Conservation (phyloP, 257 asterid species). For the Nemophila menziesii region DNA sequence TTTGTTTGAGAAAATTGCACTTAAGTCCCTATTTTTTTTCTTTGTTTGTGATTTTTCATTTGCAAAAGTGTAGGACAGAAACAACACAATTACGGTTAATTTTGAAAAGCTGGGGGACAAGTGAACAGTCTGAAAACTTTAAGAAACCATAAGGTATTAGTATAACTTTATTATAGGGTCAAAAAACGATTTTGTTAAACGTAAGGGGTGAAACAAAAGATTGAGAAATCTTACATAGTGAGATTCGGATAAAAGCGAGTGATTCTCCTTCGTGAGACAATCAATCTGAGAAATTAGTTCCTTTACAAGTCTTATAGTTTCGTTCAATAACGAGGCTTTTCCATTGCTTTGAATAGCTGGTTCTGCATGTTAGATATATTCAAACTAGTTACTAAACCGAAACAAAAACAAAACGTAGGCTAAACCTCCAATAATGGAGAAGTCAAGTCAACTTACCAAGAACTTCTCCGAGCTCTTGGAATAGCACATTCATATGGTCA, state of each 20-base stretch:
- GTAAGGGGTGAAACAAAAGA: slow-evolving; percentile 1
- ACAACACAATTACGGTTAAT: no score
- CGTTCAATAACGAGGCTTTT: slow-evolving; percentile 49
- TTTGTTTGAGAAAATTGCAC: no score
- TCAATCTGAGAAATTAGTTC: slow-evolving; percentile 41
- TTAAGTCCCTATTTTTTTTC: no score
- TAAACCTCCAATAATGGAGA: slow-evolving; percentile 4
- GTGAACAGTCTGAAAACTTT: no score
- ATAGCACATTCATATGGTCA: slow-evolving; percentile 45
- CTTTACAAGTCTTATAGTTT: slow-evolving; percentile 34
- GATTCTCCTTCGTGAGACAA: slow-evolving; percentile 39
- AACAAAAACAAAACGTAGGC: background rate
- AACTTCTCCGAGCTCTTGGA: slow-evolving; percentile 34
- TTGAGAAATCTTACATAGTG: slow-evolving; percentile 36
- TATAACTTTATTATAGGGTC: no score
- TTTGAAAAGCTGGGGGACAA: no score
- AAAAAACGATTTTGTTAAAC: no score
- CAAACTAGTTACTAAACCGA: background rate
- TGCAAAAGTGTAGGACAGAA: no score
- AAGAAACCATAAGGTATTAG: no score
- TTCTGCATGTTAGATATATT: slow-evolving; percentile 18
- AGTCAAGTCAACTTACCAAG: no score
- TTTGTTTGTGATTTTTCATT: no score
- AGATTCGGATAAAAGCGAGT: slow-evolving; percentile 42
- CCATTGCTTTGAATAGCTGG: slow-evolving; percentile 36